Conservation (phyloP, 352 stramenopile genomes). For the Thraustochytrium striatum region DNA sequence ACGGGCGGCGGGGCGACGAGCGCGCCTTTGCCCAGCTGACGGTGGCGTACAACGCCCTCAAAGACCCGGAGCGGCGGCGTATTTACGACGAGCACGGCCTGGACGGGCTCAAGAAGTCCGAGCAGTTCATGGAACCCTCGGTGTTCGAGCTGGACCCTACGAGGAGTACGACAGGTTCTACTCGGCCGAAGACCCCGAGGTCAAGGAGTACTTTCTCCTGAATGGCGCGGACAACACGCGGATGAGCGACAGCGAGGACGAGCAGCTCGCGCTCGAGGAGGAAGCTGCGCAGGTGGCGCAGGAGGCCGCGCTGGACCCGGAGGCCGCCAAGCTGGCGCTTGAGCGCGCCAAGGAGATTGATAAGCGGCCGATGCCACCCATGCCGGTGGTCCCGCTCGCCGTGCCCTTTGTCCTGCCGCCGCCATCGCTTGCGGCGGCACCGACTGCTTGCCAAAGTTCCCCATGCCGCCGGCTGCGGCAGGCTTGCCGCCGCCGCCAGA, state of each 20-base stretch:
- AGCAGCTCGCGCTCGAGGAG: not conserved
- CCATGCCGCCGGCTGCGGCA: too few relatives aligned
- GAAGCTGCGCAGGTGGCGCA: too few relatives aligned
- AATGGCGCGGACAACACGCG: not conserved
- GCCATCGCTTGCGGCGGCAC: too few relatives aligned
- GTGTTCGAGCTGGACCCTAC: slow-evolving; percentile 33
- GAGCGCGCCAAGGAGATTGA: too few relatives aligned
- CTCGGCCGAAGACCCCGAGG: slow-evolving; percentile 20
- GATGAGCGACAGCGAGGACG: slow-evolving; percentile 21
- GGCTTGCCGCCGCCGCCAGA: too few relatives aligned
- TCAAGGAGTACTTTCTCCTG: slow-evolving; percentile 48
- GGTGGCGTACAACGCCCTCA: slow-evolving; percentile 31
- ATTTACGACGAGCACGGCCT: slow-evolving; percentile 46
- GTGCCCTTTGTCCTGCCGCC: too few relatives aligned
- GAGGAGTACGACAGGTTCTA: slow-evolving; percentile 31
- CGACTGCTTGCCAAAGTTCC: too few relatives aligned
- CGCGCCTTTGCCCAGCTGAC: not conserved
- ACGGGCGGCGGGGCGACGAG: not conserved
- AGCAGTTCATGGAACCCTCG: slow-evolving; percentile 39
- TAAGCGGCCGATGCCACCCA: too few relatives aligned
- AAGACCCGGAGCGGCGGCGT: slow-evolving; percentile 4
- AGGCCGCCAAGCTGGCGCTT: too few relatives aligned
- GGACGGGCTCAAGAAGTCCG: slow-evolving; percentile 10
- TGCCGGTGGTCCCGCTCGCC: too few relatives aligned
- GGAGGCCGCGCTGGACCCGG: too few relatives aligned